Evolutionary conservation across 164 flowering plant genomes (phyloP).

Genomic region (Dillenia suffruticosa): DNA sequence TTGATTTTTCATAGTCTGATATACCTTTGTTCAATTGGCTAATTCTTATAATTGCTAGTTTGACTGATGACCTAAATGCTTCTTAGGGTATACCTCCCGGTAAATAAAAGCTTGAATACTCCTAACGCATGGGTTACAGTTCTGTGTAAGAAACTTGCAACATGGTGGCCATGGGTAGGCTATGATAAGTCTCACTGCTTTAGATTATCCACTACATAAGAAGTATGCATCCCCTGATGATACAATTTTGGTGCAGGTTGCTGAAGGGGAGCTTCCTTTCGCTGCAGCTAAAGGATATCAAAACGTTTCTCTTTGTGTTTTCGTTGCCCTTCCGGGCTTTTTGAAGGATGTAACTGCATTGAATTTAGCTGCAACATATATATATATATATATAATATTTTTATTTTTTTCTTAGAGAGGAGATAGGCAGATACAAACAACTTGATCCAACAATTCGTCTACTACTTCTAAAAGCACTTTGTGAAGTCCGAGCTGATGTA

Average conservation of each 20-base stretch:
- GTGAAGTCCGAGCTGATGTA: constrained; percentile 82
- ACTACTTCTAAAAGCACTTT: constrained; percentile 74
- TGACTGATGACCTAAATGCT: background rate
- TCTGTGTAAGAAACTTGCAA: constrained; percentile 47
- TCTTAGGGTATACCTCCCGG: constrained; percentile 53
- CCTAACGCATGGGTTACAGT: constrained; percentile 50
- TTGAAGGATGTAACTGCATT: no score
- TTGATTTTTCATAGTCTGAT: no score
- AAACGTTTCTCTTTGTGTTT: background rate
- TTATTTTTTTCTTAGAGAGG: constrained; percentile 51
- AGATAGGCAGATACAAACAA: constrained; percentile 56
- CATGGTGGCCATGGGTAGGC: constrained; percentile 84
- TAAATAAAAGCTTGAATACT: constrained; percentile 26
- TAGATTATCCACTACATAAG: background rate
- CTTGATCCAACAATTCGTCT: constrained; percentile 66
- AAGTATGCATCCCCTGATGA: no score
- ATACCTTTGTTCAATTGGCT: no score
- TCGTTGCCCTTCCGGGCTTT: background rate
- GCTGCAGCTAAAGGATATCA: constrained; percentile 54
- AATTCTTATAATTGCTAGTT: no score
- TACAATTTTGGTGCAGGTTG: constrained; percentile 50
- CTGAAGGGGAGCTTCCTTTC: constrained; percentile 74
- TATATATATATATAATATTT: background rate
- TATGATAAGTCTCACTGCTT: constrained; percentile 1
- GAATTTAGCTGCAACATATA: no score